These are phyloP conservation scores for Linnemannia exigua DNA, from an alignment of 192 early-diverging fungal species.

Conservation along the genomic window DNA sequence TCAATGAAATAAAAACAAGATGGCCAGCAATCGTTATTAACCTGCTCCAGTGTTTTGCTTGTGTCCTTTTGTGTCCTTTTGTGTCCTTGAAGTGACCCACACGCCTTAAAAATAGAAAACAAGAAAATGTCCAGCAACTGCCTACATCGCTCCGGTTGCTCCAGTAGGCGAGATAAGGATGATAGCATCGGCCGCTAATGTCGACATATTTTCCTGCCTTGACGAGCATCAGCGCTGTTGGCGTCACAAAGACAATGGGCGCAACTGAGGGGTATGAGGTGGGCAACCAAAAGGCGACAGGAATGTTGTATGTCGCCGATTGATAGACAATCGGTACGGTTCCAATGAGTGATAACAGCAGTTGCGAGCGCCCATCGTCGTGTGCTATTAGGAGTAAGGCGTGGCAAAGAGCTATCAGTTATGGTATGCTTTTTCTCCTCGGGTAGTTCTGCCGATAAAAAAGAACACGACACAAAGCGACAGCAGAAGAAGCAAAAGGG, in stretches of 20 bases:
- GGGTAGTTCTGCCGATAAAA: too few relatives aligned
- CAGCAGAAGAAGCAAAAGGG: not conserved
- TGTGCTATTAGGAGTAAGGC: constrained; percentile 54
- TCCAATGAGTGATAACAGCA: constrained; percentile 87
- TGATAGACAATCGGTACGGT: constrained; percentile 90
- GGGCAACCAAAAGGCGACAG: constrained; percentile 91
- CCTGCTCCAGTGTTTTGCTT: not conserved
- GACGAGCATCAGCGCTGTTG: constrained; percentile 91
- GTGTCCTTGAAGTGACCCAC: not conserved
- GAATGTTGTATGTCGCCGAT: constrained; percentile 90
- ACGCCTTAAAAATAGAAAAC: too few relatives aligned
- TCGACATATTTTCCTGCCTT: constrained; percentile 89
- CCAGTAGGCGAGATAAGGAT: constrained; percentile 89
- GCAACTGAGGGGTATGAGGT: constrained; percentile 83
- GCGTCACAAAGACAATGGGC: constrained; percentile 89
- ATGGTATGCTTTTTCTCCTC: not conserved
- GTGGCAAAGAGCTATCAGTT: not conserved
- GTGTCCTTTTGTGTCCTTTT: not conserved
- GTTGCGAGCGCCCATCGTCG: constrained; percentile 70
- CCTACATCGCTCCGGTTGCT: constrained; percentile 62
- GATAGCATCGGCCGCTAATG: constrained; percentile 82
- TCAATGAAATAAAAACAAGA: constrained; percentile 17
- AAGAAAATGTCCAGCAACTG: too few relatives aligned
- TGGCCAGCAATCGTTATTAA: constrained; percentile 48
- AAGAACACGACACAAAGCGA: not conserved